Conservation (phyloP, 2,329 filamentous ascomycete genomes). For the Penicillium sp. region DNA sequence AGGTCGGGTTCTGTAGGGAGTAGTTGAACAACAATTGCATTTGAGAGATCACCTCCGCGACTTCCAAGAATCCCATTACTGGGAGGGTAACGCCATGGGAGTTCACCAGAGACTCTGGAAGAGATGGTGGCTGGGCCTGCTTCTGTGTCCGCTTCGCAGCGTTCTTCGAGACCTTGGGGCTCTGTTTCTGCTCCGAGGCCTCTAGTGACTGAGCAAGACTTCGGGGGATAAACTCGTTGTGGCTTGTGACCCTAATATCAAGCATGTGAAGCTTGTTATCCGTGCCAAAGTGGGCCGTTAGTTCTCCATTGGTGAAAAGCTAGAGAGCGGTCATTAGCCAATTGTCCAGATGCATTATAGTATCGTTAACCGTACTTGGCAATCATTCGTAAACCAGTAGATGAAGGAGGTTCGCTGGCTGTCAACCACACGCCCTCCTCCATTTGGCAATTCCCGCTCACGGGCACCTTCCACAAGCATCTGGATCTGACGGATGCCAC, state of each 20-base stretch:
- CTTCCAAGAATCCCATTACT: conserved; percentile 59
- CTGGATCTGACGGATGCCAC: conserved; percentile 79
- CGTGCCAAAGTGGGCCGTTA: conserved; percentile 73
- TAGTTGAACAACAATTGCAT: conserved; percentile 59
- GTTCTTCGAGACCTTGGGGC: conserved; percentile 56
- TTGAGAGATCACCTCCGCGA: conserved; percentile 60
- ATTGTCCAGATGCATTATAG: background rate
- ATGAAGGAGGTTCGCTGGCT: conserved; percentile 73
- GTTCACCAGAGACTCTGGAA: conserved; percentile 42
- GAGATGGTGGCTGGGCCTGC: conserved; percentile 40
- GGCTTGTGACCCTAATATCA: conserved; percentile 69
- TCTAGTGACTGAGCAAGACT: conserved; percentile 49
- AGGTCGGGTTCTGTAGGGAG: conserved; percentile 49
- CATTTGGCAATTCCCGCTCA: conserved; percentile 55
- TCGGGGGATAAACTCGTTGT: conserved; percentile 80
- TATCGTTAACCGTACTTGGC: conserved; percentile 58
- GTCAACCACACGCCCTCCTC: conserved; percentile 68
- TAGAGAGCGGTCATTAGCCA: conserved; percentile 31
- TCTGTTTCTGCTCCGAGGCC: conserved; percentile 53
- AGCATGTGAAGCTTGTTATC: conserved; percentile 78
- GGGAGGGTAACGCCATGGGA: conserved; percentile 53
- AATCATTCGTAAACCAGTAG: conserved; percentile 81
- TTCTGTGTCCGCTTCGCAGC: conserved; percentile 49
- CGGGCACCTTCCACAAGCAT: conserved; percentile 69
- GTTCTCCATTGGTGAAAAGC: conserved; percentile 69